Base-by-base conservation (phyloP, 441 rosid species). In the Corymbia calophylla region DNA sequence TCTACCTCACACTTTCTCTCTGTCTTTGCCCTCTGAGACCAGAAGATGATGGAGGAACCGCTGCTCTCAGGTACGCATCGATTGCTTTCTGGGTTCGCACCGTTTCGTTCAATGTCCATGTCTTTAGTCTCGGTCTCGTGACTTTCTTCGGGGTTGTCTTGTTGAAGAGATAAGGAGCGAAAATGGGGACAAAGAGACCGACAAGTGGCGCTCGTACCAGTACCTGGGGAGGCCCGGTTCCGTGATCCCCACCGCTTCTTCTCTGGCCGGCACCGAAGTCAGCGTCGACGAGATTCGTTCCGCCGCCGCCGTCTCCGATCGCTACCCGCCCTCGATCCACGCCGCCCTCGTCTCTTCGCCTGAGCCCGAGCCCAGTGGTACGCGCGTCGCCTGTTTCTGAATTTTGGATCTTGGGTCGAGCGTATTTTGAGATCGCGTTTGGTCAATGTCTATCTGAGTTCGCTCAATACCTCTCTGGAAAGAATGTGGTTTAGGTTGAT, bases 251-350 rank as follows among this genome's bases (percentile, higher is more conserved):
- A 93, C 96, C 56, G 93, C 96, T 54, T 92, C 96, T 86, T 93
- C 94, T 6, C 92, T 94, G 93, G 95, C 94, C 84, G 98, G 97
- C 88, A 92, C 96, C 60, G 97, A 95, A 77, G 96, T 98, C 87
- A 97, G 98, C 93, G 95, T 95, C 53, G 97, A 95, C 6, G 99
- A 98, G 92, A 93, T 98, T 90, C 98, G 99, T 53, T 94, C 98
- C 16, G 98, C 98, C 7, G 92, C 95, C 8, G 92, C 95, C 86
- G 91, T 86, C 58, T 93, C 98, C 48, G 94, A 92, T 89, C 89
- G 58, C 87, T 97, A 96, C 89, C 98, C 97, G 73, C 96, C 99
- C 3, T 91, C 97, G 53, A 91, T 96, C 87, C 97, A 97, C 89
- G 97, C 97, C 53, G 95, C 98, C 32, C 91, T 97, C 93, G 13